Evolutionary conservation across 2,329 filamentous ascomycete genomes (phyloP), one percentile per base, ranked within the genome.

Genomic region (Talaromyces pinophilus): DNA sequence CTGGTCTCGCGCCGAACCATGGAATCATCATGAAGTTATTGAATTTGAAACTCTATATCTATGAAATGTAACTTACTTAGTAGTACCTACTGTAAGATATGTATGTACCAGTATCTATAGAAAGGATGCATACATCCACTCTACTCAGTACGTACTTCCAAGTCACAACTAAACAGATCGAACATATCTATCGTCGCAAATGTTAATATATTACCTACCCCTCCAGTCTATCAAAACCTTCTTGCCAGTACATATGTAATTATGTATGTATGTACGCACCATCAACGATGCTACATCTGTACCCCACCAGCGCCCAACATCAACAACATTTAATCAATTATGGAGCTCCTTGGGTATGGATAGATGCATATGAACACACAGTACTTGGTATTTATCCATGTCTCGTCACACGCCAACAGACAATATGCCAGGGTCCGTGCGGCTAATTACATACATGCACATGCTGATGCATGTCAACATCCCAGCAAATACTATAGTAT

Each of bases 221-320:
- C 46, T 48, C 46, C 46, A 25, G 46, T 48, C 13, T 30, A 52
- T 48, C 44, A 6, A 50, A 25, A 2, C 22, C 22, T 50, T 46
- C 8, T 8, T 10, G 38, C 15, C 15, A 42, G 42, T 22, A 10
- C 42, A 4, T 30, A 30, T 30, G 33, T 35, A 25, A 25, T 25
- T 25, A 25, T 25, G 25, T 25, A 25, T 25, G 25, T 4, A 25
- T 25, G 25, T 25, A 25, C 25, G 22, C 48, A 52, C 5, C 28
- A 11, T 17, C 17, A 19, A 55, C 8, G 46, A 52, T 15, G 15
- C 38, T 4, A 15, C 19, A 25, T 15, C 17, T 3, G 10, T 38
- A 57, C 54, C 54, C 54, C 54, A 57, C 54, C n/a, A 40, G 54
- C 38, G 54, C 54, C 54, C 30, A 57, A 57, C n/a, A 15, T 57